These are phyloP conservation scores for Carex cristatella DNA, from an alignment of 176 grass and related monocot genomes.

Conservation along the genomic window DNA sequence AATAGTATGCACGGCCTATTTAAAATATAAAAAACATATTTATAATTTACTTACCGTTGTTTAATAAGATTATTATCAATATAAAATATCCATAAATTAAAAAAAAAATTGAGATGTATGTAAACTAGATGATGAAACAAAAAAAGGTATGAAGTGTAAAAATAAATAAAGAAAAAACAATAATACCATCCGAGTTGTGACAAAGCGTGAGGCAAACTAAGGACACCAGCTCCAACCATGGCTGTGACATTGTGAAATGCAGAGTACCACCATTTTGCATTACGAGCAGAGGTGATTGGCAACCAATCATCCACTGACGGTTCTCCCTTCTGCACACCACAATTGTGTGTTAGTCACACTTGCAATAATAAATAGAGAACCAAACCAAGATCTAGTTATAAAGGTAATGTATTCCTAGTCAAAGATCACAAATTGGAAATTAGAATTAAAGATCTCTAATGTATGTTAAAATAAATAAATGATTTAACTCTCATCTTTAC, in stretches of 20 bases:
- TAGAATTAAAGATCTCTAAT: too few relatives aligned
- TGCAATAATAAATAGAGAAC: background rate
- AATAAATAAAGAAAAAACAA: background rate
- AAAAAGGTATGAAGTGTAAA: background rate
- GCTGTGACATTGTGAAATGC: constrained; percentile 43
- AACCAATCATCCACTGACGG: constrained; percentile 26
- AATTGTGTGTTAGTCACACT: background rate
- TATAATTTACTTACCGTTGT: background rate
- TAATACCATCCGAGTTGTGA: constrained; percentile 35
- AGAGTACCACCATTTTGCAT: constrained; percentile 41
- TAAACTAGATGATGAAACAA: background rate
- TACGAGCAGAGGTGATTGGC: constrained; percentile 22
- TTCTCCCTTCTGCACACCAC: constrained; percentile 1
- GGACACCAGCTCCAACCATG: constrained; percentile 43
- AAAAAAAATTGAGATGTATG: background rate
- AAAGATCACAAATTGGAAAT: too few relatives aligned
- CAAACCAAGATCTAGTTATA: too few relatives aligned
- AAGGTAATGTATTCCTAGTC: too few relatives aligned
- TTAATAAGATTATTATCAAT: background rate
- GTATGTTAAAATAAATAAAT: too few relatives aligned
- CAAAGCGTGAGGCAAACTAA: constrained; percentile 34
- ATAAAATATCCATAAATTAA: background rate
- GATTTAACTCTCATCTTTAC: too few relatives aligned
- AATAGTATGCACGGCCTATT: background rate
- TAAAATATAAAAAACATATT: background rate